Percentiles rank a stretch among this genome's conserved stretches.
phyloP scores from a whole-genome alignment of 768 basidiomycete species.

The Glaciozyma martinii region DNA sequence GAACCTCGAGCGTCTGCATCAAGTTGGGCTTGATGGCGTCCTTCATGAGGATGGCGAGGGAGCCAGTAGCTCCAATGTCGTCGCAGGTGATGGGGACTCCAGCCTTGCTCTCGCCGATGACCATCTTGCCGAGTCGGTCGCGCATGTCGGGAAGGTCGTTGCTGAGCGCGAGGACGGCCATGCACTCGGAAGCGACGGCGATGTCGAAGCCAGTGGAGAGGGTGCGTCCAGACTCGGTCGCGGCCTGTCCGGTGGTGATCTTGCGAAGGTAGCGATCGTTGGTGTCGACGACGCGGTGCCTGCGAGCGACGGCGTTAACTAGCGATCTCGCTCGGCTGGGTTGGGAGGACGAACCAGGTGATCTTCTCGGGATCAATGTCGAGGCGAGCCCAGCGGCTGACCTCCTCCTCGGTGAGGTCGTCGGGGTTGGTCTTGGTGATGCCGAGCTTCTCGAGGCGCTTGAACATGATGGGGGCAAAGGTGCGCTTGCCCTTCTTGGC shows the following conservation, averaged over 20 bases:
- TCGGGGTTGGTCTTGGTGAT: conserved; percentile 90
- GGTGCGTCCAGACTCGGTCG: conserved; percentile 81
- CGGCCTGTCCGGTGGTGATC: conserved; percentile 80
- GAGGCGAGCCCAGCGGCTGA: conserved; percentile 76
- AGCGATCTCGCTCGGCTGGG: neutral
- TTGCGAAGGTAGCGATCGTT: conserved; percentile 95
- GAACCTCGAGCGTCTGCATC: conserved; percentile 89
- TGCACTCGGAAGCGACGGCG: conserved; percentile 90
- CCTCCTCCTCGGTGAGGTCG: conserved; percentile 85
- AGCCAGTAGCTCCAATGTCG: conserved; percentile 89
- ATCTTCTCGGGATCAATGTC: conserved; percentile 85
- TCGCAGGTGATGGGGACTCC: conserved; percentile 92
- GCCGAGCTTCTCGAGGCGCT: conserved; percentile 86
- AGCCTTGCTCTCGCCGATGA: conserved; percentile 82
- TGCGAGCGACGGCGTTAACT: neutral
- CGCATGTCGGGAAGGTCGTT: conserved; percentile 86
- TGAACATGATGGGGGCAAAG: conserved; percentile 93
- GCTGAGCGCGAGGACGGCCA: conserved; percentile 91
- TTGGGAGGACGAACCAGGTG: conserved; percentile 58
- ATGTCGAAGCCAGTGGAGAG: conserved; percentile 93
- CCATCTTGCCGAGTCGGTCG: conserved; percentile 84
- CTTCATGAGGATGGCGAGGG: conserved; percentile 93
- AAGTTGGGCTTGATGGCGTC: conserved; percentile 98
- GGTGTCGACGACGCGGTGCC: conserved; percentile 81
- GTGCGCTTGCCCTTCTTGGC: conserved; percentile 86